These are phyloP conservation scores for Neopestalotiopsis clavispora DNA, from an alignment of 2,329 filamentous ascomycete species.

Conservation along the genomic window DNA sequence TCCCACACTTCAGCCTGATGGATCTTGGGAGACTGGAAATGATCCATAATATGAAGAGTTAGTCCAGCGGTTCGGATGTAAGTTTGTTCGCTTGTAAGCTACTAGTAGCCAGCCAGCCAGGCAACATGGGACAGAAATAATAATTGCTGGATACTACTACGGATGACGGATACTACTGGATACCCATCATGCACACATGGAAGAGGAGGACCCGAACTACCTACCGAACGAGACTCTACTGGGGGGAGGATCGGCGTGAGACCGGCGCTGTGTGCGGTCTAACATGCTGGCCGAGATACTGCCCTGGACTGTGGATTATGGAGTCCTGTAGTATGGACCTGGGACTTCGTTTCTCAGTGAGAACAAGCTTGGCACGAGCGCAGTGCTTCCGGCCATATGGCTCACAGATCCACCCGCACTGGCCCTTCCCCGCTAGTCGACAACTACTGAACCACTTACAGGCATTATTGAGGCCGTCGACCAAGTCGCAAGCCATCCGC, in stretches of 20 bases:
- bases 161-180: background rate
- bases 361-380: background rate
- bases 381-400: slow-evolving; percentile 12
- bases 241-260: slow-evolving; percentile 10
- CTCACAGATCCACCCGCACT: slow-evolving; percentile 4
- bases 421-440: slow-evolving; percentile 5
- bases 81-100: background rate
- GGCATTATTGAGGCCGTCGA: slow-evolving; percentile 5
- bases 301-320: background rate
- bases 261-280: slow-evolving; percentile 6
- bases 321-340: background rate
- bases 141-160: background rate
- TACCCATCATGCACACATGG: background rate
- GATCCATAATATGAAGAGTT: background rate
- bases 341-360: background rate
- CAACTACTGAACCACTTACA: slow-evolving; percentile 8
- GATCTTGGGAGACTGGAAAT: background rate
- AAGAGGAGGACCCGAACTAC: background rate
- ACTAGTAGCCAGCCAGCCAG: background rate
- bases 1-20: background rate
- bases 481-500: background rate
- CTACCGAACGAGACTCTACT: background rate
- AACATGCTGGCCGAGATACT: background rate
- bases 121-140: background rate
- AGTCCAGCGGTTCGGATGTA: background rate